Evolutionary conservation across 2,329 filamentous ascomycete genomes (phyloP), one percentile per base, ranked within the genome.

Genomic region (Microsporum canis): DNA sequence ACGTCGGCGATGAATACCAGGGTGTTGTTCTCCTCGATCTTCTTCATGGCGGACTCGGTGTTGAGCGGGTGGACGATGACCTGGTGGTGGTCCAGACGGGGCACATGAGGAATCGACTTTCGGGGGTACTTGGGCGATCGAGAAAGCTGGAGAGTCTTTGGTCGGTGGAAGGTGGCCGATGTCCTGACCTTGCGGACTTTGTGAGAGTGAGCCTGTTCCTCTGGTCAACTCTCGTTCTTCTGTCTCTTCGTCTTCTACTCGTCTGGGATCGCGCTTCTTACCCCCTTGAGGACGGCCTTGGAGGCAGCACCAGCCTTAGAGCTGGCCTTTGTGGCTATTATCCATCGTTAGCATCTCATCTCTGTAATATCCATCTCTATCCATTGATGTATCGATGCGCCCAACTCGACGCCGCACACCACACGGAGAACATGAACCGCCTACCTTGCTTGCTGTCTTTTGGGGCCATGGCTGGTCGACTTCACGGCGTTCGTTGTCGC

Each of bases 1-100:
- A 92, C 82, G 71, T 96, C 88, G 75, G 95, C 90, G 71, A 96
- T 95, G 85, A 96, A 96, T 76, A 95, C 90, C 59, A 99, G 86
- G 70, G 94, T 99, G 86, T 99, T 99, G 87, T 99, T 91, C 88
- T 99, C 94, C 85, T 99, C 94, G 72, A 99, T 96, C 88, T 96
- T 96, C 90, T 99, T 99, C 92, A 99, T 97, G 75, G 95, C 94
- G 75, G 88, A 94, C 88, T 99, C 94, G 65, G 94, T 99, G 88
- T 99, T 99, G 76, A 99, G 85, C 69, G 94, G 94, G 86, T 96
- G 90, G 76, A 97, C 83, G 78, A 99, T 88, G 78, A 97, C 84
- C 87, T 95, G 96, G 85, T 91, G 89, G 82, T 92, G 89, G 81
- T 99, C 94, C 74, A 99, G 89, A 72, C 91, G 88, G 71, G 91